Evolutionary conservation across 495 filamentous ascomycete genomes (phyloP).

Genomic region (Podospora comata): DNA sequence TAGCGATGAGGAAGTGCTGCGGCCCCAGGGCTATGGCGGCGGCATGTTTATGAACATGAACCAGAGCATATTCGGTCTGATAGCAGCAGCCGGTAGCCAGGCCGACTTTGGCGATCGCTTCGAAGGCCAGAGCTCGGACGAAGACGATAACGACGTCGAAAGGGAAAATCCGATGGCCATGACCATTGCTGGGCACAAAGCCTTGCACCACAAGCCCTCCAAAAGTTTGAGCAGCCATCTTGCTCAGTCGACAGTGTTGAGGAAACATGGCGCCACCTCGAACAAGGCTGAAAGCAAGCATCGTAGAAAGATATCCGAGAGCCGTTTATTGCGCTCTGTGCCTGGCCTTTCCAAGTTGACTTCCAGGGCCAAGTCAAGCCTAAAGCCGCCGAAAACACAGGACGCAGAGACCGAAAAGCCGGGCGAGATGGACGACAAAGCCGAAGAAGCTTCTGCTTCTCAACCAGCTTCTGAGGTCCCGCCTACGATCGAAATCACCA

Average conservation of each 20-base stretch:
- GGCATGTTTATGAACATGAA: constrained; percentile 72
- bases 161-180: constrained; percentile 27
- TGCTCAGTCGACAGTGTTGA: constrained; percentile 39
- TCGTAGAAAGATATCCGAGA: constrained; percentile 58
- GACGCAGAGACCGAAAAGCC: constrained; percentile 24
- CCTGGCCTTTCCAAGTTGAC: constrained; percentile 45
- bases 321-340: constrained; percentile 57
- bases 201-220: constrained; percentile 12
- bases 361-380: constrained; percentile 35
- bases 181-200: constrained; percentile 27
- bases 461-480: constrained; percentile 14
- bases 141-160: constrained; percentile 47
- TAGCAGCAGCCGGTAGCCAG: constrained; percentile 81
- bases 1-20: constrained; percentile 66
- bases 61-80: constrained; percentile 90
- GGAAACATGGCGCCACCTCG: constrained; percentile 23
- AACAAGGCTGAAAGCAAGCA: constrained; percentile 41
- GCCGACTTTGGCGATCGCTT: constrained; percentile 78
- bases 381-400: constrained; percentile 29
- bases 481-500: constrained; percentile 33
- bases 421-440: constrained; percentile 12
- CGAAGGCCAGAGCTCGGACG: constrained; percentile 76
- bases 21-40: constrained; percentile 53
- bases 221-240: constrained; percentile 21
- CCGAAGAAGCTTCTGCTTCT: constrained; percentile 10